phyloP scores from a whole-genome alignment of 2,329 filamentous ascomycete species.

The Sporothrix curviconia region DNA sequence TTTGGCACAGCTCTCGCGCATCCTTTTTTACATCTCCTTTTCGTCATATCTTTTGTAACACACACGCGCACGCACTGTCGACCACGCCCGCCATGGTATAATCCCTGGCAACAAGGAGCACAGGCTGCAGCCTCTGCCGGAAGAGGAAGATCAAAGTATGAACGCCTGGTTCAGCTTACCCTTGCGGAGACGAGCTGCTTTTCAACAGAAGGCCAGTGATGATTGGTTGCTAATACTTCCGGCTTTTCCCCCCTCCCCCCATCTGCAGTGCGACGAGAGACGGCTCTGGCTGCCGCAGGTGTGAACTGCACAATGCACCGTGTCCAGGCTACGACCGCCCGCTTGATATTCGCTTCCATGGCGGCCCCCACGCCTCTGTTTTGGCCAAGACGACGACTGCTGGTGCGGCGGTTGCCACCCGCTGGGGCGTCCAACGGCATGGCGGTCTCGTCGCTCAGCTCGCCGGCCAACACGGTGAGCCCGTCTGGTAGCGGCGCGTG shows the following conservation, averaged over 20 bases:
- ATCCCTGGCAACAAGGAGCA: background rate
- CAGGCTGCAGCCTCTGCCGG: background rate
- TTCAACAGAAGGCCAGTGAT: background rate
- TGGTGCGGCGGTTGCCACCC: too few relatives aligned
- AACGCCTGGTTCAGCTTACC: background rate
- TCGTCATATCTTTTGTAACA: too few relatives aligned
- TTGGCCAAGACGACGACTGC: background rate
- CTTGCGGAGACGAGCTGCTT: background rate
- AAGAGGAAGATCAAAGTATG: conserved; percentile 2
- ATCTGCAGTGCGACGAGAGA: background rate
- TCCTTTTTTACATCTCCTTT: too few relatives aligned
- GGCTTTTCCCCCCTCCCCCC: too few relatives aligned
- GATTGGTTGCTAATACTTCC: too few relatives aligned
- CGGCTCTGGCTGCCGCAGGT: background rate
- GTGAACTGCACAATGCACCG: background rate
- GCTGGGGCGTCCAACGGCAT: too few relatives aligned
- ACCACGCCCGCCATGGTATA: too few relatives aligned
- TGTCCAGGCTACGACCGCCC: background rate
- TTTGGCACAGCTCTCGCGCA: too few relatives aligned
- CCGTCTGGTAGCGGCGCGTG: too few relatives aligned
- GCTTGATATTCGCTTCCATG: background rate
- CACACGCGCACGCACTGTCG: too few relatives aligned
- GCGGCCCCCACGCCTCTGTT: background rate
- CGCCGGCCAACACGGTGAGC: too few relatives aligned
- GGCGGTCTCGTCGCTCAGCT: too few relatives aligned